Percentiles rank a stretch among this genome's conserved stretches.
These are phyloP conservation scores for Blastocystis hominis DNA, from an alignment of 352 stramenopile genomes.

Conservation along the genomic window DNA sequence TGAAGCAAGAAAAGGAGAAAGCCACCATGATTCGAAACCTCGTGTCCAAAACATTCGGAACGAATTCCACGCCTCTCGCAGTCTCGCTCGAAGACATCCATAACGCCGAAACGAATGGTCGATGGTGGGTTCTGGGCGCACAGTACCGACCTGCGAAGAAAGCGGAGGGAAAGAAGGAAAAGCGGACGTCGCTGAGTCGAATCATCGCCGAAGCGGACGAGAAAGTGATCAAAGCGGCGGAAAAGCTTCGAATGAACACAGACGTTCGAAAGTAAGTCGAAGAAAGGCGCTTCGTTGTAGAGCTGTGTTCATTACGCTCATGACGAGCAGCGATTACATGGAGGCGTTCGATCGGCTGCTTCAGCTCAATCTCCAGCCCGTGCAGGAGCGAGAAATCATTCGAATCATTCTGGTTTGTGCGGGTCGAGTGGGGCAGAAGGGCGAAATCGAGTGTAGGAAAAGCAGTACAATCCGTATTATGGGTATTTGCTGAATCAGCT, in stretches of 20 bases:
- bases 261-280: constrained; percentile 26
- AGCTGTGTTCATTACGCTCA: constrained; percentile 26
- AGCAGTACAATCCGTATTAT: constrained; percentile 54
- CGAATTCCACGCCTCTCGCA: background rate
- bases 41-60: constrained; percentile 31
- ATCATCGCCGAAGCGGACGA: background rate
- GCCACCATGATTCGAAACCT: constrained; percentile 4
- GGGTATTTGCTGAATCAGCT: constrained; percentile 13
- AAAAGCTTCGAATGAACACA: constrained; percentile 56
- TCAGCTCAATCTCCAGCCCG: constrained; percentile 25
- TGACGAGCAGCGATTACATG: constrained; percentile 48
- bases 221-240: constrained; percentile 27
- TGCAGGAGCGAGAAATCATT: constrained; percentile 55
- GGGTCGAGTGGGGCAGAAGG: background rate
- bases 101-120: constrained; percentile 36
- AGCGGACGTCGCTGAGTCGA: constrained; percentile 14
- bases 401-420: constrained; percentile 49
- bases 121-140: constrained; percentile 49
- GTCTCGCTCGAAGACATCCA: constrained; percentile 35
- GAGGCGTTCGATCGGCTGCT: constrained; percentile 37
- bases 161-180: background rate
- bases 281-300: background rate
- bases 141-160: constrained; percentile 28
- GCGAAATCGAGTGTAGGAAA: background rate
- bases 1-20: constrained; percentile 48